Conservation (phyloP, 1,139 yeast species). For the Yamadazyma songkhlaensis region DNA sequence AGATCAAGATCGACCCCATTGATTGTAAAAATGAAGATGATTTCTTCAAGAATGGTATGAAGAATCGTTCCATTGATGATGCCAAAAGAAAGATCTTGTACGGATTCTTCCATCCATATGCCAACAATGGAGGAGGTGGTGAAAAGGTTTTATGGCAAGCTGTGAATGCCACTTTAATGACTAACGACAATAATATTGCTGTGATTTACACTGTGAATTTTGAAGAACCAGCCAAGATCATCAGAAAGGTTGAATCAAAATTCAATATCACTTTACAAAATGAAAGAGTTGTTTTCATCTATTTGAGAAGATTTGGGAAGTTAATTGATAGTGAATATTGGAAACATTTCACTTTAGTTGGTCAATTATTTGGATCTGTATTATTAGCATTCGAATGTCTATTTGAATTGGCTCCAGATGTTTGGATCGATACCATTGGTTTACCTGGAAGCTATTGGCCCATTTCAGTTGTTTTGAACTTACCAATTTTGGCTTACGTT, state of each 20-base stretch:
- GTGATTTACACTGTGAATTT: constrained; percentile 75
- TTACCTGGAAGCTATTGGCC: constrained; percentile 75
- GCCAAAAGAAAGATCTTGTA: constrained; percentile 45
- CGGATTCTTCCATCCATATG: constrained; percentile 95
- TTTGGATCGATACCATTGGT: constrained; percentile 95
- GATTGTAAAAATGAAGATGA: constrained; percentile 26
- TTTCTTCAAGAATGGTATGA: constrained; percentile 27
- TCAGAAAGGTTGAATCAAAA: constrained; percentile 55
- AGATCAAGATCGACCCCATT: constrained; percentile 31
- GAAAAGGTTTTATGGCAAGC: constrained; percentile 97
- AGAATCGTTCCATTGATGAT: constrained; percentile 36
- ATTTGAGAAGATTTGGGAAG: constrained; percentile 53
- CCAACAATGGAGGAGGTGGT: constrained; percentile 98
- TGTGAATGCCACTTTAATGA: constrained; percentile 62
- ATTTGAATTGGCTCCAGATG: constrained; percentile 70
- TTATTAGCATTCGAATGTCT: constrained; percentile 71
- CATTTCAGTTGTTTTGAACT: constrained; percentile 49
- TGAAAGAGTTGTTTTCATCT: constrained; percentile 67
- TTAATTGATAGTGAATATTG: constrained; percentile 71
- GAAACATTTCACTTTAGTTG: constrained; percentile 77
- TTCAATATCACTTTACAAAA: constrained; percentile 61
- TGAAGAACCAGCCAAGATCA: constrained; percentile 51
- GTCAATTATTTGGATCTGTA: constrained; percentile 83
- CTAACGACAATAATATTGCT: constrained; percentile 53
- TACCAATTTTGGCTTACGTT: constrained; percentile 83